Evolutionary conservation across 805 yeast genomes (phyloP).

Genomic region (Vanderwaltozyma verrucispora): DNA sequence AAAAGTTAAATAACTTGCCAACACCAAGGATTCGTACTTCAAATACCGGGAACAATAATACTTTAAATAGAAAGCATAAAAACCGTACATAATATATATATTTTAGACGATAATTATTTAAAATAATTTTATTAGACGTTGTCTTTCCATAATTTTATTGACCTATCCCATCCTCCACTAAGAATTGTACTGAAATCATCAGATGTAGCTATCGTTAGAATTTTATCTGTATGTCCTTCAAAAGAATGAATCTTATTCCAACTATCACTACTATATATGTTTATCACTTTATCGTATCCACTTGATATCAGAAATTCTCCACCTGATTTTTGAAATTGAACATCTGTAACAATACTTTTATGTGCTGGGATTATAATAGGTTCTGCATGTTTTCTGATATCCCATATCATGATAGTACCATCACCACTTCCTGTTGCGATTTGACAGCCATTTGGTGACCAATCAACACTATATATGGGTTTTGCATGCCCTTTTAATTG

Average conservation of each 20-base stretch:
- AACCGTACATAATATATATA: constrained; percentile 1
- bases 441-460: constrained; percentile 67
- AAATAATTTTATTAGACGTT: not conserved
- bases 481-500: constrained; percentile 57
- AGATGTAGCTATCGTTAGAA: constrained; percentile 57
- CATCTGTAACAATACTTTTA: constrained; percentile 55
- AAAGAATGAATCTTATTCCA: constrained; percentile 52
- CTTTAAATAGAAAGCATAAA: constrained; percentile 9
- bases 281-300: constrained; percentile 63
- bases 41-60: constrained; percentile 2
- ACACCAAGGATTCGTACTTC: constrained; percentile 19
- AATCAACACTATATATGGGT: constrained; percentile 60
- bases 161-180: constrained; percentile 78
- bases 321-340: constrained; percentile 37
- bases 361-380: constrained; percentile 59
- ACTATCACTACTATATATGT: constrained; percentile 55
- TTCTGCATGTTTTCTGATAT: constrained; percentile 41
- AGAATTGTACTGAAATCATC: constrained; percentile 35
- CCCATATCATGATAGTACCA: constrained; percentile 77
- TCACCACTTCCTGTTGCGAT: constrained; percentile 82
- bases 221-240: constrained; percentile 53
- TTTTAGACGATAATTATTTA: not conserved
- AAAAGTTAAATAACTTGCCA: constrained; percentile 16
- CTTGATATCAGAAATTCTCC: constrained; percentile 48
- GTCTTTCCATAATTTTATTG: constrained; percentile 51